Evolutionary conservation across 352 stramenopile genomes (phyloP), one percentile per base, ranked within the genome.

Genomic region (Aphanomyces invadans): DNA sequence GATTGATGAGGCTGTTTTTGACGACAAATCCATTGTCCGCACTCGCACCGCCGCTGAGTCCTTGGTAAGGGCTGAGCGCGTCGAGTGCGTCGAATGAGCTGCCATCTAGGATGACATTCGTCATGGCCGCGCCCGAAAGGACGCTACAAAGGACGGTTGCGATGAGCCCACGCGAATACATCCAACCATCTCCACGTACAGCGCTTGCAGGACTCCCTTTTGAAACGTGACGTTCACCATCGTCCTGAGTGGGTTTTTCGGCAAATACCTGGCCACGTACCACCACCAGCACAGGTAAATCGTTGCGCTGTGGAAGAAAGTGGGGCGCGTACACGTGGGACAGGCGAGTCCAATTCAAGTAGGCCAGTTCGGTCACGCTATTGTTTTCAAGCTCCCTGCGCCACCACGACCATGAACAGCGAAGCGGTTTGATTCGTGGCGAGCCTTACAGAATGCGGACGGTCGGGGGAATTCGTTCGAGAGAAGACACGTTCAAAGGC

Each of bases 331-430:
- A 59, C 23, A 33, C 21, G 39, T 59, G 10, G 51, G 26, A n/a
- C 23, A 59, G 51, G 51, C n/a, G 23, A 15, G 56, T 65, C 56
- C 56, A 65, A 28, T 65, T 65, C 25, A 31, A 31, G 23, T 60
- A 19, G 10, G 21, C n/a, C 11, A 65, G 12, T 60, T 48, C 38
- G 19, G 56, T 48, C 21, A 65, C 17, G 26, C 38, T 31, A 28
- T 53, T 54, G 23, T 36, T 60, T 3, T 25, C 12, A n/a, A 65
- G 38, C 11, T 23, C 17, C 17, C 56, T 65, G 26, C 23, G 23
- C 17, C 23, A n/a, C 17, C 17, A 48, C 17, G 39, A 48, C 0
- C 39, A n/a, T 48, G n/a, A 48, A 48, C 21, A 48, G 39, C 39
- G 15, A 48, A 48, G 39, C 17, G 39, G n/a, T n/a, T n/a, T n/a